Evolutionary conservation across 2,329 filamentous ascomycete genomes (phyloP).

Genomic region (Alternaria solani): DNA sequence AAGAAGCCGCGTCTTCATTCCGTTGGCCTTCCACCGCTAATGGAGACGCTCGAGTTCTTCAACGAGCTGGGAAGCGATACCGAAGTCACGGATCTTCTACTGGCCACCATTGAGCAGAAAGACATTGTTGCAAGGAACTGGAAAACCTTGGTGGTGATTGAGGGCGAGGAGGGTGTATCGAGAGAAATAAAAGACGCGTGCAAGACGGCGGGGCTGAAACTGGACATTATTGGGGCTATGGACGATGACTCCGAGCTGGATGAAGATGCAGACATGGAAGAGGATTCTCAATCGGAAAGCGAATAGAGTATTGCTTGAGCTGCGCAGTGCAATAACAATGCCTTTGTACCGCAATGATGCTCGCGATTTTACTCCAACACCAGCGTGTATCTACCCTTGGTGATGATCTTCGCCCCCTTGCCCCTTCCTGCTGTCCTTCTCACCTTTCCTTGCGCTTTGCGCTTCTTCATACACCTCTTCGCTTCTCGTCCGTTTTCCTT

Average conservation of each 20-base stretch:
- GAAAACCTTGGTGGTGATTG: conserved; percentile 37
- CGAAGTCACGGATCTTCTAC: conserved; percentile 39
- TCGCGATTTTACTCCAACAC: background rate
- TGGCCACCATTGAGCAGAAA: conserved; percentile 39
- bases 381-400: conserved; percentile 10
- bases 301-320: background rate
- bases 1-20: conserved; percentile 44
- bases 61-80: conserved; percentile 43
- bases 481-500: background rate
- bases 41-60: conserved; percentile 43
- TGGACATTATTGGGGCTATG: conserved; percentile 61
- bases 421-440: background rate
- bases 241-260: conserved; percentile 15
- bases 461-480: background rate
- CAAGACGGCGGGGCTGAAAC: conserved; percentile 26
- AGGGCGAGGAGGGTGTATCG: conserved; percentile 35
- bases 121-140: conserved; percentile 35
- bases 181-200: conserved; percentile 36
- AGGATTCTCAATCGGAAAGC: background rate
- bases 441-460: background rate
- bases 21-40: conserved; percentile 38
- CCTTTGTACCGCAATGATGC: too few relatives aligned
- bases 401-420: background rate
- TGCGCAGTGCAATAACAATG: background rate
- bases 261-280: background rate